Base-by-base conservation (phyloP, 148 eudicot genomes). In the Camellia sinensis region DNA sequence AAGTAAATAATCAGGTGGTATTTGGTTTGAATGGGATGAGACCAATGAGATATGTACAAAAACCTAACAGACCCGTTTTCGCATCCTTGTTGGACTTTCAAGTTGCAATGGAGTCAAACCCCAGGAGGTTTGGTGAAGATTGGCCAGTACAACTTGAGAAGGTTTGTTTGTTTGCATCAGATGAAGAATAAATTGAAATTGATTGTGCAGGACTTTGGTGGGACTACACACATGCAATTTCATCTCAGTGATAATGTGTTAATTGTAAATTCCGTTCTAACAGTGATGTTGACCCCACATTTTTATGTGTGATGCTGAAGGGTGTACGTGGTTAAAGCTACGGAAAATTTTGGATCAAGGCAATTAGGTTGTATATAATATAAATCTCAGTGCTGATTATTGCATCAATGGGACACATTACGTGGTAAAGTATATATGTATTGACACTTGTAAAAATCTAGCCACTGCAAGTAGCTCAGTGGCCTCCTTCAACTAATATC, bases 131-230 rank as follows among this genome's bases (percentile, higher is more conserved):
- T 46, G 95, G 98, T 64, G 90, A 89, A 79, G 88, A 92, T 86
- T 91, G 97, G 93, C 90, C 93, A 0, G 52, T 82, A 29, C 90
- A 82, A 44, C 89, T 92, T 14, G 92, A 94, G 87, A 94, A 87
- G 84, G 21, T 90, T 14, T 75, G 79, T 67, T 73, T 88, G 78
- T 81, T 52, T 73, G 88, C 79, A 74, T 78, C 79, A 60, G 83
- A 82, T 68, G 74, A 67, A 76, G 79, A 79, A 78, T 60, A 71
- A 71, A 29, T 22, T 76, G n/a, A 71, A 57, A 54, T 50, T 61
- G 52, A 50, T 50, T 41, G 71, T 15, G 71, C 8, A 11, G 64
- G 37, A 43, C 21, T 75, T 22, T 73, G 57, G 43, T 46, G 40
- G 17, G 29, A 11, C 6, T 0, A 57, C 61, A 9, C 61, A 57